A percentile compares a stretch with the other conserved stretches of the same genome.
phyloP scores from a whole-genome alignment of 1,139 yeast genomes.

The Pichia terricola region DNA sequence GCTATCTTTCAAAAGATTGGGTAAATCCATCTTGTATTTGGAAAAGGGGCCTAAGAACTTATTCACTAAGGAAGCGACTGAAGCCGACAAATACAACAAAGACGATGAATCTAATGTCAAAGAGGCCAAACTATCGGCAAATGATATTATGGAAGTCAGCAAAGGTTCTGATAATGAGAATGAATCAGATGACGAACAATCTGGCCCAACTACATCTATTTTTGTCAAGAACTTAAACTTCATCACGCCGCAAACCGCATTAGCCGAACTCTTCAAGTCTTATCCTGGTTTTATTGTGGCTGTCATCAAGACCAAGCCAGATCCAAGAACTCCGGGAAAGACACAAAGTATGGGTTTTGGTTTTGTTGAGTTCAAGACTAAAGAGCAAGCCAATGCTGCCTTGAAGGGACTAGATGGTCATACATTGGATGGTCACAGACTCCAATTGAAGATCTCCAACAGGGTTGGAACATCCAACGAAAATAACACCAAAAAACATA shows the following conservation, averaged over 20 bases:
- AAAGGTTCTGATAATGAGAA: slow-evolving; percentile 15
- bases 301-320: slow-evolving; percentile 80
- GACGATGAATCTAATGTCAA: slow-evolving; percentile 21
- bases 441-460: slow-evolving; percentile 81
- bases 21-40: slow-evolving; percentile 74
- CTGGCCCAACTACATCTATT: slow-evolving; percentile 74
- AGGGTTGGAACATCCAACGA: slow-evolving; percentile 36
- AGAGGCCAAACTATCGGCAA: slow-evolving; percentile 35
- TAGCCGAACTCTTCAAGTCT: slow-evolving; percentile 54
- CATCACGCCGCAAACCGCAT: slow-evolving; percentile 53
- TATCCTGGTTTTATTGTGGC: slow-evolving; percentile 78
- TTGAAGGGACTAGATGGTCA: slow-evolving; percentile 66
- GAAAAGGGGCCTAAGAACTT: slow-evolving; percentile 91
- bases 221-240: slow-evolving; percentile 91
- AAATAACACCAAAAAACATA: slow-evolving; percentile 24
- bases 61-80: slow-evolving; percentile 50
- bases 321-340: slow-evolving; percentile 60
- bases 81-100: slow-evolving; percentile 26
- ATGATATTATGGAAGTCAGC: slow-evolving; percentile 31
- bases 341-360: slow-evolving; percentile 94
- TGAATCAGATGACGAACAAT: slow-evolving; percentile 35
- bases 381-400: slow-evolving; percentile 72
- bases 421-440: slow-evolving; percentile 78
- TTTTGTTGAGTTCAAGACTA: slow-evolving; percentile 78
- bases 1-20: slow-evolving; percentile 78